A percentile compares a stretch with the other conserved stretches of the same genome.
phyloP scores from a whole-genome alignment of 1,284 basidiomycete species.

The Trichosporon ovoides region DNA sequence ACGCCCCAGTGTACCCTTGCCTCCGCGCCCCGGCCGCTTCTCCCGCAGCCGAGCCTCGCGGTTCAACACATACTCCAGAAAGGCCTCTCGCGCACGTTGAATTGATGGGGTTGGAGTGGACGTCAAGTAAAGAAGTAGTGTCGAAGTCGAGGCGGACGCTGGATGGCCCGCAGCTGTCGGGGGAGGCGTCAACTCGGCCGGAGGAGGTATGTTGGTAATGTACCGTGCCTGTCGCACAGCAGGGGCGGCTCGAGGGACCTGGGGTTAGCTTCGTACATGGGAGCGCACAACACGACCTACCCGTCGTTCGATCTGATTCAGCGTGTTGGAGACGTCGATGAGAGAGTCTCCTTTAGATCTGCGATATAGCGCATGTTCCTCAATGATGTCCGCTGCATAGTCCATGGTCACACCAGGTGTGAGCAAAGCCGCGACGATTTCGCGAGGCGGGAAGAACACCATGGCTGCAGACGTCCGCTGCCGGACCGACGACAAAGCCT shows the following conservation, averaged over 20 bases:
- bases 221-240: conserved; percentile 43
- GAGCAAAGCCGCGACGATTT: conserved; percentile 1
- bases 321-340: conserved; percentile 36
- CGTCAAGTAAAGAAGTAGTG: conserved; percentile 36
- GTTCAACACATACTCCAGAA: conserved; percentile 44
- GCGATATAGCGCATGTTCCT: conserved; percentile 42
- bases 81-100: conserved; percentile 42
- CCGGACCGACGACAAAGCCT: background rate
- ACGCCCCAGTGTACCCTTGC: conserved; percentile 44
- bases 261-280: background rate
- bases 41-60: conserved; percentile 39
- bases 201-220: conserved; percentile 43
- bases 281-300: conserved; percentile 20
- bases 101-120: conserved; percentile 36
- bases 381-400: conserved; percentile 31
- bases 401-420: conserved; percentile 8
- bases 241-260: conserved; percentile 30
- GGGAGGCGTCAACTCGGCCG: conserved; percentile 37
- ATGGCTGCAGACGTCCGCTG: conserved; percentile 3
- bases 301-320: conserved; percentile 37
- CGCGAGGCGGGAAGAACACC: conserved; percentile 3
- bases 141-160: conserved; percentile 32
- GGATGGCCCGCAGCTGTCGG: conserved; percentile 37
- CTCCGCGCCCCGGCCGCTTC: conserved; percentile 38
- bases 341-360: conserved; percentile 41